Evolutionary conservation across 75 land plant genomes (phyloP), one percentile per base, ranked within the genome.

Genomic region (Cupressus sempervirens): DNA sequence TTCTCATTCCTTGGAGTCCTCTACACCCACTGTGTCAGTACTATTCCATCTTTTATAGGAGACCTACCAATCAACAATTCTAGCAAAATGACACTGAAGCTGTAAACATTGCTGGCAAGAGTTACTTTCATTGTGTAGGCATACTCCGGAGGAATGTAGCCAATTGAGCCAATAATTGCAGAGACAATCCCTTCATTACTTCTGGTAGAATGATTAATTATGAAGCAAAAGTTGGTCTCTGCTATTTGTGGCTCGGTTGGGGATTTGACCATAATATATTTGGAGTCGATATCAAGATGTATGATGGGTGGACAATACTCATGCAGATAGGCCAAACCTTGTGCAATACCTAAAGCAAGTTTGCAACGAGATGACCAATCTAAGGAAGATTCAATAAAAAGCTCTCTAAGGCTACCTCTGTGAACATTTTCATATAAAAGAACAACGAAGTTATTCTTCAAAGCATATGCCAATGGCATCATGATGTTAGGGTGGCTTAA

Each of bases 91-190:
- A 92, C 93, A 50, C 96, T 94, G 83, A 90, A 95, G 73, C 94
- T 93, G 76, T 95, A 95, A 7, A 95, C 92, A 74, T 95, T 92
- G 8, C 94, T 88, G 2, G 89, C 91, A 15, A 54, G 6, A 32
- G 74, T 72, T 3, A 72, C 74, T 30, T 10, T 29, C 34, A 72
- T 12, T 72, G 34, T 72, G 30, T 72, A 30, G 74, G 74, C 32
- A 32, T 10, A 72, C 91, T 93, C 96, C 85, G 96, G 95, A 86
- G 96, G 95, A 50, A 91, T 90, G 76, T 91, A 95, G 3, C 95
- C 96, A 79, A 91, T 89, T 48, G 95, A 90, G 40, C 96, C 94
- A 84, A 91, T 92, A 32, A 95, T 87, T 20, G 88, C 86, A 40
- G 93, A 91, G 35, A 93, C 46, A 86, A 91, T 91, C 0, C 87